A percentile compares a stretch with the other conserved stretches of the same genome.
phyloP scores from a whole-genome alignment of 148 eudicot genomes.

The Persicaria tinctoria region DNA sequence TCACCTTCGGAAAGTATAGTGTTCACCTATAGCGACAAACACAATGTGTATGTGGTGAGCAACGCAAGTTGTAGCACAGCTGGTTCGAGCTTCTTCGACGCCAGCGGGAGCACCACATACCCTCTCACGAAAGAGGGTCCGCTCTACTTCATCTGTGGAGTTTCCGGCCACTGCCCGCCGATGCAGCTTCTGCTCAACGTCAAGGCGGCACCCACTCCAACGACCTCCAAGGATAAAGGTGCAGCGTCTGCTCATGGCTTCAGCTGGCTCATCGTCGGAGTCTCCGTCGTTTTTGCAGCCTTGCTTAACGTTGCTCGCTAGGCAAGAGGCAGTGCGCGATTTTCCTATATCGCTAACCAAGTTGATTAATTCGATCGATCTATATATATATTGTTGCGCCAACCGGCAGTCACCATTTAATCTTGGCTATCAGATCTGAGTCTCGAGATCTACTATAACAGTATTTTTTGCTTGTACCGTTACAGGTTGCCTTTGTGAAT shows the following conservation, averaged over 20 bases:
- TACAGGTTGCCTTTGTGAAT: too few species aligned
- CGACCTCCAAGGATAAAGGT: neutral
- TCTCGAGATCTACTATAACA: too few species aligned
- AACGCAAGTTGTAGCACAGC: conserved; percentile 22
- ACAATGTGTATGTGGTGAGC: neutral
- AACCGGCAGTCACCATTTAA: too few species aligned
- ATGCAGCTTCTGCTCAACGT: conserved; percentile 34
- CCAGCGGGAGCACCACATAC: conserved; percentile 22
- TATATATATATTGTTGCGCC: too few species aligned
- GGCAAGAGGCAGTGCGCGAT: conserved; percentile 36
- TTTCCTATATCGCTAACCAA: neutral
- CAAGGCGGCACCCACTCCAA: neutral
- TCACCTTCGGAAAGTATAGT: neutral
- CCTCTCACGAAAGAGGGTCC: conserved; percentile 22
- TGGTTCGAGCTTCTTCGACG: conserved; percentile 17
- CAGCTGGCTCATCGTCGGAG: conserved; percentile 16
- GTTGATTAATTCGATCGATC: neutral
- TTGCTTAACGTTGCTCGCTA: conserved; percentile 19
- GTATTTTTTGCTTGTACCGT: too few species aligned
- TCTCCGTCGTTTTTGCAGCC: conserved; percentile 19
- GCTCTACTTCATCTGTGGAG: conserved; percentile 36
- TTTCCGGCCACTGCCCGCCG: conserved; percentile 30
- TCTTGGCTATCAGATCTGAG: too few species aligned
- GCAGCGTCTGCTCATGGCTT: conserved; percentile 15
- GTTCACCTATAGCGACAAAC: neutral